These are phyloP conservation scores for Colletotrichum agaves DNA, from an alignment of 2,329 filamentous ascomycete species.

Conservation along the genomic window DNA sequence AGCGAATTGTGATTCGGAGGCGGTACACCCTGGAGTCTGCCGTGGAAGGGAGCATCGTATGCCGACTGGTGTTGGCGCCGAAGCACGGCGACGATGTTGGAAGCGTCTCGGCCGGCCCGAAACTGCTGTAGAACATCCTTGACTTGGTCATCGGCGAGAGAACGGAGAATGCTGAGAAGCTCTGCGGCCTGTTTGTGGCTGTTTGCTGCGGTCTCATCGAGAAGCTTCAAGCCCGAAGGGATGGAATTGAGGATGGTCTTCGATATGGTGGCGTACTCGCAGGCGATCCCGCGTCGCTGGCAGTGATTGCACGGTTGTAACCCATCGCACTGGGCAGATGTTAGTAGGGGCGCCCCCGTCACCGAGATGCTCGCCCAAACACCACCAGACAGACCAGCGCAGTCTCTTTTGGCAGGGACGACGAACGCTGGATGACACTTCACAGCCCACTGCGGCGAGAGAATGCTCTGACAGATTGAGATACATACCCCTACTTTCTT, in stretches of 20 bases:
- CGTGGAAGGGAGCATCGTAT: background rate
- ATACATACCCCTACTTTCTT: conserved; percentile 32
- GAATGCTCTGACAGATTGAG: background rate
- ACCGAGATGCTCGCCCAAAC: no score
- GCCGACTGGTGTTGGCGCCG: background rate
- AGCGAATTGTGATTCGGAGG: conserved; percentile 20
- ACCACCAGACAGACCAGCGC: no score
- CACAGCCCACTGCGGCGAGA: background rate
- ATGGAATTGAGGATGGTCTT: conserved; percentile 30
- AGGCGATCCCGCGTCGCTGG: conserved; percentile 21
- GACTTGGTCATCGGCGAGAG: conserved; percentile 9
- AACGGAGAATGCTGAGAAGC: conserved; percentile 14
- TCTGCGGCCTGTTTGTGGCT: conserved; percentile 12
- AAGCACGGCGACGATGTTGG: conserved; percentile 13
- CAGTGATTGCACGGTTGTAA: conserved; percentile 27
- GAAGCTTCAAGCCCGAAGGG: conserved; percentile 10
- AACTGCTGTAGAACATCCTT: conserved; percentile 15
- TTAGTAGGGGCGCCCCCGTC: background rate
- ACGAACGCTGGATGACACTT: background rate
- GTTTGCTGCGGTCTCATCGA: conserved; percentile 13
- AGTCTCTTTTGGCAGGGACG: background rate
- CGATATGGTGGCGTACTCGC: conserved; percentile 20
- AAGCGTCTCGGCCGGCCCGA: conserved; percentile 1
- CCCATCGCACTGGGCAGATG: conserved; percentile 9
- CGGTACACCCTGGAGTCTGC: background rate